These are phyloP conservation scores for Citrus inodora DNA, from an alignment of 345 rosid genomes.

Conservation along the genomic window DNA sequence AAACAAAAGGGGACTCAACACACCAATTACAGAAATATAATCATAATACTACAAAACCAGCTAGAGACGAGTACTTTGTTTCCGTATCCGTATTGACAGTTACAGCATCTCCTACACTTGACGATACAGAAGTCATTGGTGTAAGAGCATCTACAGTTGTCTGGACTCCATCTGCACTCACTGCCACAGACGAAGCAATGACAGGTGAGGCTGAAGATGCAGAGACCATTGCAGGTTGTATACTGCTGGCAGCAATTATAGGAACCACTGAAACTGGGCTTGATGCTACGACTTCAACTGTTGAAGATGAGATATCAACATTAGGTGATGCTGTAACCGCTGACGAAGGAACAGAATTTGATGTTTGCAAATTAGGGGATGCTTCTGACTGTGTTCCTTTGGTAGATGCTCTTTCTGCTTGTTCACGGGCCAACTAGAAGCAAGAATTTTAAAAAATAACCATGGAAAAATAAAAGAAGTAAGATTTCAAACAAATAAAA, in stretches of 20 bases:
- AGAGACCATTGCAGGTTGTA: constrained; percentile 36
- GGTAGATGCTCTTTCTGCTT: constrained; percentile 37
- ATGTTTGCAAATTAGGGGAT: constrained; percentile 16
- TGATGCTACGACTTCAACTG: constrained; percentile 39
- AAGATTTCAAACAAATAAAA: constrained; percentile 1
- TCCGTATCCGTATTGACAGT: constrained; percentile 26
- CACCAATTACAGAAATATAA: constrained; percentile 10
- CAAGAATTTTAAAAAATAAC: constrained; percentile 10
- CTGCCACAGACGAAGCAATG: constrained; percentile 32
- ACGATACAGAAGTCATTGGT: constrained; percentile 30
- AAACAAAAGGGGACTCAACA: constrained; percentile 16
- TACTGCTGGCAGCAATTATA: constrained; percentile 33
- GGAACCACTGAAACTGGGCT: constrained; percentile 52
- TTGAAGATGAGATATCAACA: constrained; percentile 36
- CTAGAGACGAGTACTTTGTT: constrained; percentile 44
- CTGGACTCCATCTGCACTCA: constrained; percentile 38
- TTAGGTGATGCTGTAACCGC: constrained; percentile 32
- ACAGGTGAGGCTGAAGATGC: constrained; percentile 36
- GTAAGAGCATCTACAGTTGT: constrained; percentile 23
- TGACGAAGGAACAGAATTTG: constrained; percentile 25
- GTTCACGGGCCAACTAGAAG: constrained; percentile 85
- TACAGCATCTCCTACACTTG: constrained; percentile 43
- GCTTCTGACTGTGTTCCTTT: constrained; percentile 37
- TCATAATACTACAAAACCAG: constrained; percentile 8
- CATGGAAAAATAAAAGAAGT: constrained; percentile 10